Evolutionary conservation across 306 rosid genomes (phyloP).

Genomic region (Parietaria judaica): DNA sequence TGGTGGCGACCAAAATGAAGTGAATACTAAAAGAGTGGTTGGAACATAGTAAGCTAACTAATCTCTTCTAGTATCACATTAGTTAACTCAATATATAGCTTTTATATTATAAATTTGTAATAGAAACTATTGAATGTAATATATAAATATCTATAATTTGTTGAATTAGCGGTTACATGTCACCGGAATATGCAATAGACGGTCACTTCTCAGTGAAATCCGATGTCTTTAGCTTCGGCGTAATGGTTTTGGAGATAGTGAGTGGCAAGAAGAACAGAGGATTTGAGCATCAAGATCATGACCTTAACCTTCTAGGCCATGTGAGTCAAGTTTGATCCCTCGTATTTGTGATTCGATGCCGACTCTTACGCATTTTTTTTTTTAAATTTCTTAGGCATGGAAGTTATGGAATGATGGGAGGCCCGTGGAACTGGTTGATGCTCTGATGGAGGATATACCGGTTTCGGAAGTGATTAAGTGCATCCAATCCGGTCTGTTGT

Average conservation of each 20-base stretch:
- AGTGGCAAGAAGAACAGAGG: conserved; percentile 49
- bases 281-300: conserved; percentile 34
- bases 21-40: conserved; percentile 3
- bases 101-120: neutral
- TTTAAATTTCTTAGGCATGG: conserved; percentile 37
- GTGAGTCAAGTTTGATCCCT: conserved; percentile 13
- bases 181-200: conserved; percentile 60
- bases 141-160: neutral
- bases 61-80: neutral
- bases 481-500: conserved; percentile 9
- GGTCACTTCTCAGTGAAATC: conserved; percentile 55
- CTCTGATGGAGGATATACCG: conserved; percentile 23
- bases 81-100: neutral
- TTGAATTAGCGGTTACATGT: conserved; percentile 45
- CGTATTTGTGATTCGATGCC: neutral
- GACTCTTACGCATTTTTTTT: neutral
- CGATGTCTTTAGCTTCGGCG: conserved; percentile 60
- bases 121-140: no score
- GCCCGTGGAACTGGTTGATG: conserved; percentile 40
- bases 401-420: conserved; percentile 42
- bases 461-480: conserved; percentile 41
- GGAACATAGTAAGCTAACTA: conserved; percentile 14
- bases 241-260: conserved; percentile 44
- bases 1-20: conserved; percentile 1
- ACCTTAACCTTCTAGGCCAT: conserved; percentile 46